Percentiles rank a stretch among this genome's conserved stretches.
Conservation (phyloP, 139 green algal species). For the Volvox reticuliferus region DNA sequence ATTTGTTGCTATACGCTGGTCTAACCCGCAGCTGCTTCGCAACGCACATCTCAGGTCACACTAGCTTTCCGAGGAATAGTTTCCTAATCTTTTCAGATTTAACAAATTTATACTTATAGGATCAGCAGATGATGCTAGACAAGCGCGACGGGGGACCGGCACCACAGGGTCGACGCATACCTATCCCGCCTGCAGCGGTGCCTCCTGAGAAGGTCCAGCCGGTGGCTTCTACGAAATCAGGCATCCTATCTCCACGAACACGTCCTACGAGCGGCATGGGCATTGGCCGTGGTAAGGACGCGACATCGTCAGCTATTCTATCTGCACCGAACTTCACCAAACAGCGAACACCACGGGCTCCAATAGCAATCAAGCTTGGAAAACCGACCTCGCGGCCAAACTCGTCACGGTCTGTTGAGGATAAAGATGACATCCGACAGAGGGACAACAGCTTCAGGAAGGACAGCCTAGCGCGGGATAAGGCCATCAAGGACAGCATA, state of each 20-base stretch:
- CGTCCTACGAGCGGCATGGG: background rate
- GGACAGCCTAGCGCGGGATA: background rate
- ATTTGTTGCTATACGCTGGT: no score
- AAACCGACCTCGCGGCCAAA: background rate
- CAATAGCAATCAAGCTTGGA: background rate
- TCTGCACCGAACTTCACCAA: background rate
- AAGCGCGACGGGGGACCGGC: background rate
- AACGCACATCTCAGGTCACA: no score
- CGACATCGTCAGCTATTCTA: slow-evolving; percentile 4
- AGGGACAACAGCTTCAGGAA: background rate
- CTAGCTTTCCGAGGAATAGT: no score
- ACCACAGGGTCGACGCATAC: background rate
- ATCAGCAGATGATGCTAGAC: background rate
- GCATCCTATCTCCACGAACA: background rate
- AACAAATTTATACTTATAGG: background rate
- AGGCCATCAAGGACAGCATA: background rate
- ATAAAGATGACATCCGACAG: slow-evolving; percentile 20
- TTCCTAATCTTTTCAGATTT: no score
- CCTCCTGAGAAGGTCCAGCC: background rate
- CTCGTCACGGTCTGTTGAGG: background rate
- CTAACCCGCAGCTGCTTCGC: no score
- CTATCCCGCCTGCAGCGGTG: background rate
- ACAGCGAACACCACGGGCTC: background rate
- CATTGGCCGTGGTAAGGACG: background rate
- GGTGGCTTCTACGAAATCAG: background rate